A percentile compares a stretch with the other conserved stretches of the same genome.
Conservation (phyloP, 768 basidiomycete species). For the Pilatotrama ljubarskyi region DNA sequence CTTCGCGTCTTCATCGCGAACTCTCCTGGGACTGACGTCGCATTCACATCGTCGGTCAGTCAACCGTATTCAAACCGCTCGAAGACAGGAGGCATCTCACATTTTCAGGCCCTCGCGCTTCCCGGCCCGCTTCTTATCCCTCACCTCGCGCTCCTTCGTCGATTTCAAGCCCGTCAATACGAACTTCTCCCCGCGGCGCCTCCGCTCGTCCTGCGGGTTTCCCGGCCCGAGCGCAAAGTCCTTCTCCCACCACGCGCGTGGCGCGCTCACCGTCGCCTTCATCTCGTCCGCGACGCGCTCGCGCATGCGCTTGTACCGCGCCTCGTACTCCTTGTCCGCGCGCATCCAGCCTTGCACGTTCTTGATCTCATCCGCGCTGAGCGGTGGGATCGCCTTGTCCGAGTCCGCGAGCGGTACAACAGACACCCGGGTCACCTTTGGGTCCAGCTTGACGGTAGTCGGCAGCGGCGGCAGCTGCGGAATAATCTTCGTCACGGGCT, state of each 20-base stretch:
- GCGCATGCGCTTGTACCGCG: constrained; percentile 47
- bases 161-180: constrained; percentile 30
- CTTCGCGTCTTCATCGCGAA: constrained; percentile 56
- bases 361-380: constrained; percentile 51
- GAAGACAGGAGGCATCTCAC: constrained; percentile 50
- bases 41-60: neutral
- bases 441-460: constrained; percentile 49
- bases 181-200: constrained; percentile 44
- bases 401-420: constrained; percentile 60
- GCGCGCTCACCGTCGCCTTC: constrained; percentile 43
- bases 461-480: constrained; percentile 46
- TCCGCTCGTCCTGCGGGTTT: constrained; percentile 37
- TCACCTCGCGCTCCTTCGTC: constrained; percentile 41
- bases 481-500: constrained; percentile 23
- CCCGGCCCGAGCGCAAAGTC: constrained; percentile 37
- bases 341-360: constrained; percentile 64
- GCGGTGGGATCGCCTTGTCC: constrained; percentile 51
- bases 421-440: constrained; percentile 58
- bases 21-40: constrained; percentile 56
- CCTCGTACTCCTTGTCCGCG: constrained; percentile 60
- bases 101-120: constrained; percentile 71
- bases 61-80: neutral
- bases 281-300: constrained; percentile 54
- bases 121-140: constrained; percentile 50
- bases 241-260: constrained; percentile 65